Evolutionary conservation across 176 grass and related monocot species (phyloP), one percentile per base, ranked within the genome.

Genomic region (Musa itinerans): DNA sequence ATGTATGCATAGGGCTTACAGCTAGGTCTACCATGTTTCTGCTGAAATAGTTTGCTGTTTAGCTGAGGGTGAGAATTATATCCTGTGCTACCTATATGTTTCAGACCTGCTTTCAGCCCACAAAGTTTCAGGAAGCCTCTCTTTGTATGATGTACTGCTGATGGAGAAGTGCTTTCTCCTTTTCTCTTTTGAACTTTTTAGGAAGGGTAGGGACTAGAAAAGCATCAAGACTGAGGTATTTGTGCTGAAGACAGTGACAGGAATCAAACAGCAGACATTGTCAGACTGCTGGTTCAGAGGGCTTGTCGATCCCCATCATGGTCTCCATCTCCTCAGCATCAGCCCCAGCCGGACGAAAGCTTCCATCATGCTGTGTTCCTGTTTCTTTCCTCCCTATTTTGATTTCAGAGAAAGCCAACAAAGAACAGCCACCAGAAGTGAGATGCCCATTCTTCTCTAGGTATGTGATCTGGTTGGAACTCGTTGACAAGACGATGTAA

Each of bases 81-180:
- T 67, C 24, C 10, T 12, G 1, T 16, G 25, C 29, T 25, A 17
- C 24, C 64, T 67, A 67, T 11, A 67, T 29, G 9, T 12, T 68
- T 68, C 14, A 24, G 34, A 12, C 26, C 14, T 10, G 21, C 65
- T 34, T 68, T 68, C 34, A 68, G 65, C 65, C 25, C 65, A 68
- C 65, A 68, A 68, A 68, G 24, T 26, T 68, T 68, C 65, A 68
- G 25, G 34, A 68, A 68, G 65, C 65, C 24, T 68, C 57, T 61
- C 34, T 43, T 43, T 61, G 5, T 21, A 61, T 61, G 57, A 61
- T 61, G 57, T 61, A 19, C 34, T 61, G 57, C 57, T 64, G 17
- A 20, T 15, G 14, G 65, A 14, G 21, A 13, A 68, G 13, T 16
- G 26, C 24, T 43, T 68, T 67, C 26, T 34, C 26, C 24, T 17